phyloP scores from a whole-genome alignment of 2,329 filamentous ascomycete species.

The Dactylellina sp. region DNA sequence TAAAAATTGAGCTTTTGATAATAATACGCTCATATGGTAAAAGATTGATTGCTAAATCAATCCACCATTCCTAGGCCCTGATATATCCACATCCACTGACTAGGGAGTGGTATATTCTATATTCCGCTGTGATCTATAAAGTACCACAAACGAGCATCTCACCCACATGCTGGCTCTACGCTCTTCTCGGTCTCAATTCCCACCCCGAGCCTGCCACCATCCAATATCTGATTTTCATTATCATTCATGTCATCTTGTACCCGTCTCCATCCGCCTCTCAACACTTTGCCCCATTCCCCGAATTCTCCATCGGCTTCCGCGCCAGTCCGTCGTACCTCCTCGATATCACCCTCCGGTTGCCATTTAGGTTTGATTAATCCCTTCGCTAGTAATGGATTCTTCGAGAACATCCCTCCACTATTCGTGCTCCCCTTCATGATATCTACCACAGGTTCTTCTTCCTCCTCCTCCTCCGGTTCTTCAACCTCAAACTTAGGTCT shows the following conservation, averaged over 20 bases:
- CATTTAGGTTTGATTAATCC: slow-evolving; percentile 49
- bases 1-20: too few relatives aligned
- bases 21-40: too few relatives aligned
- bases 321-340: slow-evolving; percentile 8
- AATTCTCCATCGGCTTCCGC: slow-evolving; percentile 42
- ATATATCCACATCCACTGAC: too few relatives aligned
- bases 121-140: too few relatives aligned
- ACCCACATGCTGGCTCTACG: slow-evolving; percentile 46
- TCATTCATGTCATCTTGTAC: slow-evolving; percentile 73
- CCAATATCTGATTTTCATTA: slow-evolving; percentile 72
- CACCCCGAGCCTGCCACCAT: slow-evolving; percentile 69
- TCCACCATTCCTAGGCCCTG: too few relatives aligned
- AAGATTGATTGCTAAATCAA: too few relatives aligned
- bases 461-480: slow-evolving; percentile 63
- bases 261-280: slow-evolving; percentile 67
- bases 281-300: slow-evolving; percentile 58
- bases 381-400: slow-evolving; percentile 40
- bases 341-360: slow-evolving; percentile 60
- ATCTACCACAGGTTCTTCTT: slow-evolving; percentile 37
- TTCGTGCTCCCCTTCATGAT: slow-evolving; percentile 32
- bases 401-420: slow-evolving; percentile 41
- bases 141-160: neutral
- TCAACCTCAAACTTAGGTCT: slow-evolving; percentile 76
- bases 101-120: too few relatives aligned
- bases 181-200: slow-evolving; percentile 24